Evolutionary conservation across 805 yeast genomes (phyloP).

Genomic region (Myxozyma monticola): DNA sequence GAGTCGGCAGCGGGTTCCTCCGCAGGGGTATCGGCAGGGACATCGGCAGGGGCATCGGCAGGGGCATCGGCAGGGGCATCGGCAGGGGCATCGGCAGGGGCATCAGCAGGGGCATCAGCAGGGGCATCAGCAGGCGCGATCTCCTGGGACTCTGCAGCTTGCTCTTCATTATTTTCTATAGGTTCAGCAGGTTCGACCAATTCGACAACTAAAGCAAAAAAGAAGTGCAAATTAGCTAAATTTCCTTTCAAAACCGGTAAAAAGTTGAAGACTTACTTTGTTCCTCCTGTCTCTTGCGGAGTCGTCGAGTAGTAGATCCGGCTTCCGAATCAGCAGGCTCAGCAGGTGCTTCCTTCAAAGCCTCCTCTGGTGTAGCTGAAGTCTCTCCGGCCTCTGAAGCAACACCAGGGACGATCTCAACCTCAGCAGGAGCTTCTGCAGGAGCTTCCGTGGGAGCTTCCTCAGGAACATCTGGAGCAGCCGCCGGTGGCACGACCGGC

Average conservation of each 20-base stretch:
- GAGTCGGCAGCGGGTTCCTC: not conserved
- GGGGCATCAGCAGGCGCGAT: conserved; percentile 3
- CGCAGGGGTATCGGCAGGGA: not conserved
- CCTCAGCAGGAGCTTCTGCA: not conserved
- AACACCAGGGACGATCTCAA: not conserved
- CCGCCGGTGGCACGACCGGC: not conserved
- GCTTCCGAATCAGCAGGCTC: conserved; percentile 1
- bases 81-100: conserved; percentile 1
- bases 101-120: not conserved
- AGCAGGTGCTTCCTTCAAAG: not conserved
- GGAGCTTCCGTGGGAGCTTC: conserved; percentile 1
- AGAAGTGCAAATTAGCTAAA: too few species aligned
- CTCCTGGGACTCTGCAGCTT: not conserved
- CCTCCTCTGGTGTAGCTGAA: conserved; percentile 8
- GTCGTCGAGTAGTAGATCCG: too few species aligned
- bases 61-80: not conserved
- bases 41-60: not conserved
- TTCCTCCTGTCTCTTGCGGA: too few species aligned
- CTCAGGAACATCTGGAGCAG: not conserved
- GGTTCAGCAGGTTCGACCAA: too few species aligned
- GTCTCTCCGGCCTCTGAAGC: conserved; percentile 1
- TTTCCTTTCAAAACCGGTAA: too few species aligned
- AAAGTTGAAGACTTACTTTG: too few species aligned
- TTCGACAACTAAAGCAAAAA: too few species aligned
- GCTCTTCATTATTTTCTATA: too few species aligned